These are phyloP conservation scores for Saturnispora besseyi DNA, from an alignment of 805 yeast genomes.

Conservation along the genomic window DNA sequence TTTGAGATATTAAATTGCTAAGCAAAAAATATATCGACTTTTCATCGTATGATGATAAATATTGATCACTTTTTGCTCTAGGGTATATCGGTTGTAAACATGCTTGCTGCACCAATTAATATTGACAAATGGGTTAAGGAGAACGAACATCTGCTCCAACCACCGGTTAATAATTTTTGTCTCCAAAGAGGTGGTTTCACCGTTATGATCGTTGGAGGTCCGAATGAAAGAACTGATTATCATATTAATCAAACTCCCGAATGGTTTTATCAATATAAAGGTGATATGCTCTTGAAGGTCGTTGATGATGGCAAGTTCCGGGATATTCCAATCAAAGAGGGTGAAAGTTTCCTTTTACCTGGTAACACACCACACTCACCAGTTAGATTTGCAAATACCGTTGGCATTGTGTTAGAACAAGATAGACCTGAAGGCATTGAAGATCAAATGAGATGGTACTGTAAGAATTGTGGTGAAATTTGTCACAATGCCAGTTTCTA, in stretches of 20 bases:
- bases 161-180: constrained; percentile 89
- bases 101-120: constrained; percentile 65
- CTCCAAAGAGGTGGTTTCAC: constrained; percentile 89
- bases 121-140: constrained; percentile 74
- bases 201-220: constrained; percentile 94
- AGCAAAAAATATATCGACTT: neutral
- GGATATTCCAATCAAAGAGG: constrained; percentile 70
- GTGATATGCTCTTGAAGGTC: constrained; percentile 74
- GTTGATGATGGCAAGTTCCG: constrained; percentile 71
- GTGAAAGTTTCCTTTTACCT: constrained; percentile 83
- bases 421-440: constrained; percentile 66
- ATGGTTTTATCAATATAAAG: constrained; percentile 83
- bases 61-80: neutral
- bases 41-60: neutral
- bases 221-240: constrained; percentile 87
- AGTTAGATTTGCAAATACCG: constrained; percentile 73
- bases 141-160: constrained; percentile 66
- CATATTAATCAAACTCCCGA: constrained; percentile 94
- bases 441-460: constrained; percentile 85
- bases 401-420: constrained; percentile 88
- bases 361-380: constrained; percentile 86
- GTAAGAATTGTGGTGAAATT: constrained; percentile 54
- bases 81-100: constrained; percentile 12
- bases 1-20: neutral
- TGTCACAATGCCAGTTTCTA: constrained; percentile 66